Evolutionary conservation across 768 basidiomycete species (phyloP).

Genomic region (Pisolithus albus): DNA sequence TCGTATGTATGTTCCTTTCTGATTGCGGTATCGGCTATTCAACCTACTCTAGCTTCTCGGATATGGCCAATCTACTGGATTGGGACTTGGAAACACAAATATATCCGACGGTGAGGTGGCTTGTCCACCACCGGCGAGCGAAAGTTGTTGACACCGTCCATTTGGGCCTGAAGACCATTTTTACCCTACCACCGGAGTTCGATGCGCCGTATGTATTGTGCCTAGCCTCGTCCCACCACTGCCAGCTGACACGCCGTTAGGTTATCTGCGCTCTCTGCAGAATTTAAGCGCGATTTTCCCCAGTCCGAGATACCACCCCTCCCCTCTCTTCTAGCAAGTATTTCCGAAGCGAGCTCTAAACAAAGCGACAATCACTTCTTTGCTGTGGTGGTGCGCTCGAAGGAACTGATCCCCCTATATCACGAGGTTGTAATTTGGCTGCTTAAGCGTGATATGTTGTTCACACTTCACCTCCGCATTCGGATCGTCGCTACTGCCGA

Average conservation of each 20-base stretch:
- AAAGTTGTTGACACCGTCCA: slow-evolving; percentile 86
- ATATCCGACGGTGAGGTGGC: slow-evolving; percentile 85
- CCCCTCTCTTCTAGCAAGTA: slow-evolving; percentile 62
- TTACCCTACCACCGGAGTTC: slow-evolving; percentile 64
- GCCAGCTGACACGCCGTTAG: slow-evolving; percentile 4
- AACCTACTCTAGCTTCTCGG: slow-evolving; percentile 48
- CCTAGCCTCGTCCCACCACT: background rate
- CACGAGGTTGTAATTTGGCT: slow-evolving; percentile 87
- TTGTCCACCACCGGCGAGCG: slow-evolving; percentile 85
- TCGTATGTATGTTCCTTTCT: slow-evolving; percentile 44
- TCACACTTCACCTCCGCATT: slow-evolving; percentile 79
- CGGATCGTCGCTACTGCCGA: slow-evolving; percentile 73
- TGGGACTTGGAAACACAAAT: slow-evolving; percentile 81
- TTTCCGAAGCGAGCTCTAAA: slow-evolving; percentile 63
- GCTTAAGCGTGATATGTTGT: slow-evolving; percentile 77
- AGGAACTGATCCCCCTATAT: slow-evolving; percentile 63
- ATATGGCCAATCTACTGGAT: slow-evolving; percentile 74
- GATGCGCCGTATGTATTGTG: slow-evolving; percentile 46
- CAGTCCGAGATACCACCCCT: slow-evolving; percentile 59
- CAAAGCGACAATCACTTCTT: slow-evolving; percentile 71
- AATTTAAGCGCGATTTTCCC: slow-evolving; percentile 59
- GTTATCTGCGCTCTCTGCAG: slow-evolving; percentile 39
- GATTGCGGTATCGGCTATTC: background rate
- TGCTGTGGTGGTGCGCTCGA: slow-evolving; percentile 64
- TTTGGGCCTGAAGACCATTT: slow-evolving; percentile 71